Evolutionary conservation across 129 eudicot genomes (phyloP).

Genomic region (Ambrosia trifida): DNA sequence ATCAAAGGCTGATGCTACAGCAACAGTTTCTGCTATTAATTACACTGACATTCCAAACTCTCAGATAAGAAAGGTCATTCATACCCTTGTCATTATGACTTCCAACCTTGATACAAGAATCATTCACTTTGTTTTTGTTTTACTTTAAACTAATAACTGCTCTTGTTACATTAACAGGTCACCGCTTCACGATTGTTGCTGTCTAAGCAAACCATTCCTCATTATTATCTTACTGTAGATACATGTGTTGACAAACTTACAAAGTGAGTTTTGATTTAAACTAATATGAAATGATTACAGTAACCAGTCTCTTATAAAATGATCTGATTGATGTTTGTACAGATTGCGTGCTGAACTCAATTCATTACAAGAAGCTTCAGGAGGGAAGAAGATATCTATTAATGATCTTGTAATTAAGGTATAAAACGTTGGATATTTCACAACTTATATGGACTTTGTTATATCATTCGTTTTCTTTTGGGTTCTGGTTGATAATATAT

Average conservation of each 20-base stretch:
- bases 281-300: conserved; percentile 1
- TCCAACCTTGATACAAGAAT: neutral
- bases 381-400: conserved; percentile 84
- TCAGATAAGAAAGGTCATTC: conserved; percentile 86
- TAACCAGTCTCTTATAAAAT: conserved; percentile 6
- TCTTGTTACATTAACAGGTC: conserved; percentile 52
- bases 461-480: neutral
- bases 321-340: conserved; percentile 22
- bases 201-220: conserved; percentile 97
- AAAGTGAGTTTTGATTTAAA: conserved; percentile 56
- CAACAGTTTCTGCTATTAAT: conserved; percentile 51
- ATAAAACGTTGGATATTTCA: neutral
- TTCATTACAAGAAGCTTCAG: conserved; percentile 88
- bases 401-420: conserved; percentile 98
- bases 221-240: conserved; percentile 92
- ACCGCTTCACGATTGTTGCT: conserved; percentile 86
- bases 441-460: neutral
- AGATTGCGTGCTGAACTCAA: conserved; percentile 80
- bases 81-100: conserved; percentile 4
- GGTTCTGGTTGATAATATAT: conserved; percentile 7
- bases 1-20: conserved; percentile 42
- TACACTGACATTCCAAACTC: conserved; percentile 80
- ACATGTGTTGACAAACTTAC: conserved; percentile 94
- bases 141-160: conserved; percentile 20
- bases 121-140: neutral